A percentile compares a stretch with the other conserved stretches of the same genome.
Evolutionary conservation across 2,329 filamentous ascomycete genomes (phyloP).

Genomic region (Peltaster fructicola): DNA sequence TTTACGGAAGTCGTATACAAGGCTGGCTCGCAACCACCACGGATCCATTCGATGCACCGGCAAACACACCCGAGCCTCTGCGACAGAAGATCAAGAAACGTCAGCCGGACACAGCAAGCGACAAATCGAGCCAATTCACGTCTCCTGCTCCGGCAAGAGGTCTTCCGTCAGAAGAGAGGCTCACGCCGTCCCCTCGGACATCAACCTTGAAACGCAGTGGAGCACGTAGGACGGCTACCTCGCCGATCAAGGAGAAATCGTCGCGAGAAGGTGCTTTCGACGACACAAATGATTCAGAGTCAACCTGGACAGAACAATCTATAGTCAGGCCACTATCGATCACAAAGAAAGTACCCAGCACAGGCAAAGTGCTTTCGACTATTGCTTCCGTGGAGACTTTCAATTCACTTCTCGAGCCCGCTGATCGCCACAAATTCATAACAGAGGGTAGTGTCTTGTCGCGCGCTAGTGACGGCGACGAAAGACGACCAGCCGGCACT

Average conservation of each 20-base stretch:
- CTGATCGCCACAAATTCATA: constrained; percentile 14
- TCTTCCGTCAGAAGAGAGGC: too few species aligned
- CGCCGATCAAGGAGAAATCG: constrained; percentile 25
- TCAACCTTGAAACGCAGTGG: constrained; percentile 18
- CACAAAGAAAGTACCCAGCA: too few species aligned
- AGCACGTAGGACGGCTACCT: constrained; percentile 21
- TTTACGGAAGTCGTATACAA: constrained; percentile 37
- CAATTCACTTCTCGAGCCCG: constrained; percentile 16
- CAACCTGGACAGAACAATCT: too few species aligned
- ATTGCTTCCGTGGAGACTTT: constrained; percentile 40
- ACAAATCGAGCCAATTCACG: too few species aligned
- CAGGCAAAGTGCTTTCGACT: constrained; percentile 39
- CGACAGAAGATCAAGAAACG: constrained; percentile 3
- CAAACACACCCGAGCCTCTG: constrained; percentile 15
- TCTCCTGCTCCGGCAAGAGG: too few species aligned
- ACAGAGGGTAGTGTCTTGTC: constrained; percentile 11
- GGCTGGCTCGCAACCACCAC: constrained; percentile 37
- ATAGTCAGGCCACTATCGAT: too few species aligned
- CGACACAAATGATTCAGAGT: too few species aligned
- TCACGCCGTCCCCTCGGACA: constrained; percentile 7
- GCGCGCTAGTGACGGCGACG: constrained; percentile 14
- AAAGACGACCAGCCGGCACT: constrained; percentile 16
- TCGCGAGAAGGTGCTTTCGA: too few species aligned
- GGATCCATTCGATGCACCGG: constrained; percentile 21
- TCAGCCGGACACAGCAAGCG: too few species aligned